These are phyloP conservation scores for Sporothrix inflata DNA, from an alignment of 2,329 filamentous ascomycete species.

Conservation along the genomic window DNA sequence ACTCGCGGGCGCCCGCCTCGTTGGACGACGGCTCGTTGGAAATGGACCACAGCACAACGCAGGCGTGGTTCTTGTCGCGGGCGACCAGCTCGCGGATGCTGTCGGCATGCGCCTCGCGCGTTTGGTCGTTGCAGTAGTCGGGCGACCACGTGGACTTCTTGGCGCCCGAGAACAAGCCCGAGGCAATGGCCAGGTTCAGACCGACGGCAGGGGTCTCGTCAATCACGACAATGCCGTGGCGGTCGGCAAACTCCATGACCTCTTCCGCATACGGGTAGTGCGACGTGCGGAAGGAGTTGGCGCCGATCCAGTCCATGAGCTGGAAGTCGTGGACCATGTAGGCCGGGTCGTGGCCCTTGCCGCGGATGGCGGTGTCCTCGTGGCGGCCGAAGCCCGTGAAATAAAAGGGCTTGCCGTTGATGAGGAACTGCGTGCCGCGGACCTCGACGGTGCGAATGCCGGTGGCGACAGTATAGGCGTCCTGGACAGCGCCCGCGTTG, in stretches of 20 bases:
- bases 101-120: not conserved
- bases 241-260: constrained; percentile 17
- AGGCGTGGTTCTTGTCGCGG: constrained; percentile 17
- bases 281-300: constrained; percentile 12
- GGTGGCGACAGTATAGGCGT: not conserved
- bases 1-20: not conserved
- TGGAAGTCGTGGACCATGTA: constrained; percentile 17
- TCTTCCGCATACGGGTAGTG: constrained; percentile 11
- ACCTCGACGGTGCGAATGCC: constrained; percentile 3
- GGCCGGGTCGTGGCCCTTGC: constrained; percentile 9
- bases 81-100: not conserved
- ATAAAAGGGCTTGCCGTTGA: constrained; percentile 5
- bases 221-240: constrained; percentile 9
- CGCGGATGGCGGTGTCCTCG: constrained; percentile 12
- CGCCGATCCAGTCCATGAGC: constrained; percentile 12
- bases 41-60: constrained; percentile 12
- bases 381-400: not conserved
- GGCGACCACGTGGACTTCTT: not conserved
- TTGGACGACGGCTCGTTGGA: not conserved
- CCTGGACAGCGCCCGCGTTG: not conserved
- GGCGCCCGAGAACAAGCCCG: not conserved
- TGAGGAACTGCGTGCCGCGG: not conserved
- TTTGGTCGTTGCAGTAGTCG: not conserved
- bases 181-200: not conserved
- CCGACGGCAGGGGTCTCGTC: constrained; percentile 12